These are phyloP conservation scores for Nemania sp. DNA, from an alignment of 2,329 filamentous ascomycete species.

Conservation along the genomic window DNA sequence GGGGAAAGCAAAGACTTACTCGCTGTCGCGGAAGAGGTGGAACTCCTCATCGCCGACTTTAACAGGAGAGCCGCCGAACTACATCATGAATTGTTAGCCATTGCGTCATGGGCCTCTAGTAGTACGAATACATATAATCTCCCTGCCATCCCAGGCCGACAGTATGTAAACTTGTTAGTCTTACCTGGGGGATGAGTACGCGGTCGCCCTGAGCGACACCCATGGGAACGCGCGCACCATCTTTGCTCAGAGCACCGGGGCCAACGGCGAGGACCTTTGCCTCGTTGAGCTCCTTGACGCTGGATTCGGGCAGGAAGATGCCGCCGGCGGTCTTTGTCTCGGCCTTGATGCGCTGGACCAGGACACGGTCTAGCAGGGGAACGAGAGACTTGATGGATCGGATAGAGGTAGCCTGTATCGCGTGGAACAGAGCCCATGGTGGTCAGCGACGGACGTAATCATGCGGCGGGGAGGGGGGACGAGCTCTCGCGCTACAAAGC, in stretches of 20 bases:
- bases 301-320: conserved; percentile 96
- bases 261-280: conserved; percentile 95
- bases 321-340: conserved; percentile 95
- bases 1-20: conserved; percentile 67
- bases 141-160: not conserved
- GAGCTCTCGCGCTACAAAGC: not conserved
- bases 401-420: conserved; percentile 69
- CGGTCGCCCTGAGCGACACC: conserved; percentile 84
- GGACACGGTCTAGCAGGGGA: conserved; percentile 95
- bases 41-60: conserved; percentile 98
- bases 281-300: conserved; percentile 98
- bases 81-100: conserved; percentile 27
- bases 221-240: conserved; percentile 85
- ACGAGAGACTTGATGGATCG: conserved; percentile 94
- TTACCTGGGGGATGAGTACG: conserved; percentile 92
- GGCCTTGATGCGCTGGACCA: conserved; percentile 97
- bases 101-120: not conserved
- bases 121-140: not conserved
- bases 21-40: conserved; percentile 93
- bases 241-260: conserved; percentile 83
- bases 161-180: not conserved
- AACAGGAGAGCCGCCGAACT: conserved; percentile 93
- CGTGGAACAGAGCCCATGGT: not conserved
- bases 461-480: not conserved
- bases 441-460: not conserved